Evolutionary conservation across 768 basidiomycete genomes (phyloP).

Genomic region (Lyophyllum atratum): DNA sequence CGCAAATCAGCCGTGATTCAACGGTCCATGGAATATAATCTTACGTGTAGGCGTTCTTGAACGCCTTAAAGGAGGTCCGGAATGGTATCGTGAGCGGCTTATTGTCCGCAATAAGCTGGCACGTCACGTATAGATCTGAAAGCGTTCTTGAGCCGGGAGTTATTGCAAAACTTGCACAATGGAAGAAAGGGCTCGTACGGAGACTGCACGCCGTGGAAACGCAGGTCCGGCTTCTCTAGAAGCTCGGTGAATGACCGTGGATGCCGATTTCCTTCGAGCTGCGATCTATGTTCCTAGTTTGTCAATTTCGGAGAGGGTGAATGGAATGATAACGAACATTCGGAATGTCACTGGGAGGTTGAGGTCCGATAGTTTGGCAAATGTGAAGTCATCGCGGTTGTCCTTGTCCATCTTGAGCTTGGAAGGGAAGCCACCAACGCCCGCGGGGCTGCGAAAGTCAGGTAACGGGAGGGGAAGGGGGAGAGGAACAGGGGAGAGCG

Average conservation of each 20-base stretch:
- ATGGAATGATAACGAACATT: conserved; percentile 50
- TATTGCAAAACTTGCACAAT: conserved; percentile 25
- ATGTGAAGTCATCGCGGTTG: conserved; percentile 86
- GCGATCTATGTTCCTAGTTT: conserved; percentile 53
- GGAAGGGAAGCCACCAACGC: background rate
- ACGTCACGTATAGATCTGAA: conserved; percentile 92
- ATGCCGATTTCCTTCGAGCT: conserved; percentile 81
- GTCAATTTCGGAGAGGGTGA: background rate
- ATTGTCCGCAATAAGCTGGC: conserved; percentile 91
- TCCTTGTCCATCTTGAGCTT: conserved; percentile 48
- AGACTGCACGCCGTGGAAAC: conserved; percentile 82
- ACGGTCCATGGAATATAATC: conserved; percentile 21
- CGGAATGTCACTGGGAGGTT: conserved; percentile 86
- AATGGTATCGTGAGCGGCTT: conserved; percentile 91
- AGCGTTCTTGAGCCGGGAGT: conserved; percentile 58
- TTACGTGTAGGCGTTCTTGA: conserved; percentile 80
- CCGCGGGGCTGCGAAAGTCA: background rate
- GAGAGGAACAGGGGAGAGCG: background rate
- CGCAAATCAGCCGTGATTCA: background rate
- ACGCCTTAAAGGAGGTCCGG: conserved; percentile 90
- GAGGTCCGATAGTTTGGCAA: conserved; percentile 87
- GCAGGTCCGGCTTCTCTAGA: conserved; percentile 78
- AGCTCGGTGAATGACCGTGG: conserved; percentile 76
- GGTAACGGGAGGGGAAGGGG: background rate
- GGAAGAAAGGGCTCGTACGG: conserved; percentile 47